Conservation (phyloP, 176 grass and related monocot genomes). For the Thinopyrum elongatum region DNA sequence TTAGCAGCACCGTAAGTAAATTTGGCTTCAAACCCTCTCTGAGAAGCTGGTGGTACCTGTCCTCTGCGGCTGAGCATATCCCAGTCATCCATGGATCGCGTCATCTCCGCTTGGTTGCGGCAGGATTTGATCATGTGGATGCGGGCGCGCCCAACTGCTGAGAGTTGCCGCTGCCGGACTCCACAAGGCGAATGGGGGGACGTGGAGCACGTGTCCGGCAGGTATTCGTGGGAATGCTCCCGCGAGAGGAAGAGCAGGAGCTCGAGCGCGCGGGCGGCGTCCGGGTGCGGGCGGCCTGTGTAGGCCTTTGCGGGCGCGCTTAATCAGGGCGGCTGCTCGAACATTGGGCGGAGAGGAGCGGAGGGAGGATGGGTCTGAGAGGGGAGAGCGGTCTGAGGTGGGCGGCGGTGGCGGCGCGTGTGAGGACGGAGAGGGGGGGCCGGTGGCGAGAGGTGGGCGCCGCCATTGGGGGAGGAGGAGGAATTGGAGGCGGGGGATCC, state of each 20-base stretch:
- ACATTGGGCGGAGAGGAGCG: not conserved
- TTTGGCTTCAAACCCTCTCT: constrained; percentile 1
- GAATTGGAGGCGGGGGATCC: not conserved
- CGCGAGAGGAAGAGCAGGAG: not conserved
- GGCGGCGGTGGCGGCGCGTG: not conserved
- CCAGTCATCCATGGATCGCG: not conserved
- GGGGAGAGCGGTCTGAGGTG: not conserved
- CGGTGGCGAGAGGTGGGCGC: not conserved
- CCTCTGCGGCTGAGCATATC: not conserved
- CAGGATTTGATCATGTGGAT: not conserved
- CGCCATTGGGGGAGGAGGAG: not conserved
- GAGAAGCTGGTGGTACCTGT: constrained; percentile 18
- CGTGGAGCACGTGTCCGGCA: not conserved
- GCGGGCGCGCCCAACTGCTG: not conserved
- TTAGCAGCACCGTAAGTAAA: too few relatives aligned
- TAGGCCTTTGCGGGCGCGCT: not conserved
- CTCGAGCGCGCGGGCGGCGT: not conserved
- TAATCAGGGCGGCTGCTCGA: not conserved
- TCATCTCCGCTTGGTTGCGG: not conserved
- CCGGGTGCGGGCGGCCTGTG: too few relatives aligned
- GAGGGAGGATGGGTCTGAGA: not conserved
- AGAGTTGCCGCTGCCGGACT: not conserved
- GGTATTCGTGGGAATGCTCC: constrained; percentile 24
- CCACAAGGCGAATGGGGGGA: not conserved
- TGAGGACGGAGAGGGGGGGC: not conserved